A percentile compares a stretch with the other conserved stretches of the same genome.
Evolutionary conservation across 2,329 filamentous ascomycete genomes (phyloP).

Genomic region (Aspergillus bombycis): DNA sequence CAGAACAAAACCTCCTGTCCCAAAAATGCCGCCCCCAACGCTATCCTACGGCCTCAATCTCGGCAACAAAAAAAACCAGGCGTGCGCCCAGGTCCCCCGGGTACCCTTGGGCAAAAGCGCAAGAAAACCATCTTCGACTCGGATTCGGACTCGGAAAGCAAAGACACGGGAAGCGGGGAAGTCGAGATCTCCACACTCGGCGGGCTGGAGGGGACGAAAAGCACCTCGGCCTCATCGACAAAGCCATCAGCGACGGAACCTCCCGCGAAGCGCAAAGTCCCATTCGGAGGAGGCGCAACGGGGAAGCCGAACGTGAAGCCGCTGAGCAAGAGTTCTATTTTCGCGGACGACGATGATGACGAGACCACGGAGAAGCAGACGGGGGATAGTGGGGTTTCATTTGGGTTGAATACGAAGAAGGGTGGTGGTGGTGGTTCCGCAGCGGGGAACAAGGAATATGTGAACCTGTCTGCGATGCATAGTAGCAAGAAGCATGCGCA

Average conservation of each 20-base stretch:
- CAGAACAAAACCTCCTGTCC: neutral
- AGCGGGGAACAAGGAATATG: slow-evolving; percentile 36
- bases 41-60: slow-evolving; percentile 50
- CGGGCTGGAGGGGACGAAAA: slow-evolving; percentile 35
- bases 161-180: slow-evolving; percentile 22
- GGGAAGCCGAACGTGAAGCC: slow-evolving; percentile 35
- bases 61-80: slow-evolving; percentile 34
- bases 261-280: slow-evolving; percentile 40
- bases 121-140: slow-evolving; percentile 53
- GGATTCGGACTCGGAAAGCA: slow-evolving; percentile 43
- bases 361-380: slow-evolving; percentile 22
- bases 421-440: neutral
- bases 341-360: slow-evolving; percentile 40
- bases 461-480: slow-evolving; percentile 50
- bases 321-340: slow-evolving; percentile 40
- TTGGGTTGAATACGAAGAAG: slow-evolving; percentile 30
- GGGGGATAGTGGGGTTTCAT: slow-evolving; percentile 17
- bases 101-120: slow-evolving; percentile 44
- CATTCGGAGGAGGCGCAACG: slow-evolving; percentile 21
- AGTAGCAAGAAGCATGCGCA: slow-evolving; percentile 50
- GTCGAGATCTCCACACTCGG: slow-evolving; percentile 45
- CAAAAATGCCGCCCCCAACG: slow-evolving; percentile 24
- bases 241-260: slow-evolving; percentile 16
- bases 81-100: slow-evolving; percentile 25
- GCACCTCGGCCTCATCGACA: slow-evolving; percentile 3